Conservation (phyloP, 2,329 filamentous ascomycete species). For the Alternaria solani region DNA sequence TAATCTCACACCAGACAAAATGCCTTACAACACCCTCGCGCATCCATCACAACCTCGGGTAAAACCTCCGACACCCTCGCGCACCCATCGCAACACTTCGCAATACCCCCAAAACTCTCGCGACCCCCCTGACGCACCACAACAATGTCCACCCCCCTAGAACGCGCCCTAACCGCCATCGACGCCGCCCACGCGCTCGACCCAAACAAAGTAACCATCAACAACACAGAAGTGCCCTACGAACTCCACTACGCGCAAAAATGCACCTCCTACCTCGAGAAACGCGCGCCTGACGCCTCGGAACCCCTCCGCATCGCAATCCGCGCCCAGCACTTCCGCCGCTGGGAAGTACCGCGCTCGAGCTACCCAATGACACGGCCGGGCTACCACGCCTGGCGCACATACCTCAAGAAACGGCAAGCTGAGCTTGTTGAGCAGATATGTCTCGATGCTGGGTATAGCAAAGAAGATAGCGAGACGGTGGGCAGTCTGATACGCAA, state of each 20-base stretch:
- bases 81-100: not conserved
- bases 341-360: constrained; percentile 82
- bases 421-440: constrained; percentile 66
- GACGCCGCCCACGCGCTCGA: constrained; percentile 76
- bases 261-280: constrained; percentile 77
- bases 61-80: constrained; percentile 2
- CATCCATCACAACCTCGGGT: not conserved
- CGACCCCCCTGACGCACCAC: not conserved
- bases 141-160: constrained; percentile 37
- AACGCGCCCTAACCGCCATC: constrained; percentile 69
- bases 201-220: constrained; percentile 63
- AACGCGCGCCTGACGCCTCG: constrained; percentile 68
- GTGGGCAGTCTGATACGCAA: constrained; percentile 80
- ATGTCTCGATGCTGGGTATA: constrained; percentile 61
- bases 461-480: constrained; percentile 63
- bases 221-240: constrained; percentile 66
- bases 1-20: constrained; percentile 21
- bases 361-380: constrained; percentile 76
- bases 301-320: constrained; percentile 76
- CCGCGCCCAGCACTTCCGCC: constrained; percentile 83
- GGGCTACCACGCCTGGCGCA: constrained; percentile 83
- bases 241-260: constrained; percentile 84
- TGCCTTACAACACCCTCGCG: constrained; percentile 16
- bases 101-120: not conserved
- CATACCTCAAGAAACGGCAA: constrained; percentile 75